phyloP scores from a whole-genome alignment of 257 asterid species.

The Rhazya stricta region DNA sequence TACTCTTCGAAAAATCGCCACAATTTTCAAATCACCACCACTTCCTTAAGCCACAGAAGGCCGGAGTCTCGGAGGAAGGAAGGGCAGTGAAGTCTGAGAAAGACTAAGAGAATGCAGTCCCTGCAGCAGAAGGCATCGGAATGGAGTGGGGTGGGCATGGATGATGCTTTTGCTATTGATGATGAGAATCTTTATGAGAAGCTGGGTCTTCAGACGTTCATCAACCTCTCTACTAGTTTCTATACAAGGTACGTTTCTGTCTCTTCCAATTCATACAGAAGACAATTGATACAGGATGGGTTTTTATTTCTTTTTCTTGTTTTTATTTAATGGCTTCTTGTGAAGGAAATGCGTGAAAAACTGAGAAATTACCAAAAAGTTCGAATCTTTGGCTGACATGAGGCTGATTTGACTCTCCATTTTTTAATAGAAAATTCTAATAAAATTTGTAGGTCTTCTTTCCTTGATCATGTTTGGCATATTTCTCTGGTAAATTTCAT shows the following conservation, averaged over 20 bases:
- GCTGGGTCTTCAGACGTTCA: slow-evolving; percentile 78
- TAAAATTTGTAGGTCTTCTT: neutral
- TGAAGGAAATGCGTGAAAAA: neutral
- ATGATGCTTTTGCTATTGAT: slow-evolving; percentile 82
- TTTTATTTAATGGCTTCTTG: neutral
- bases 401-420: neutral
- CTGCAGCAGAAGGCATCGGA: slow-evolving; percentile 90
- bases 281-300: too few species aligned
- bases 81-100: neutral
- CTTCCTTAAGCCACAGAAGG: neutral
- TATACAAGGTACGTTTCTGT: slow-evolving; percentile 53
- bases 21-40: neutral
- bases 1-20: neutral
- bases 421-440: too few species aligned
- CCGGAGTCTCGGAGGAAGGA: neutral
- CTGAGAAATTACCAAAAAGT: neutral
- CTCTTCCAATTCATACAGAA: neutral
- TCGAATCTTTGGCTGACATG: neutral
- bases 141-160: slow-evolving; percentile 69
- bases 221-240: slow-evolving; percentile 81
- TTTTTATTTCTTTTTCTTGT: neutral
- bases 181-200: slow-evolving; percentile 63
- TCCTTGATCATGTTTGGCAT: neutral
- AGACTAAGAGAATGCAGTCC: slow-evolving; percentile 51
- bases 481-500: neutral